These are phyloP conservation scores for Penicilliopsis zonata DNA, from an alignment of 495 filamentous ascomycete species.

Conservation along the genomic window DNA sequence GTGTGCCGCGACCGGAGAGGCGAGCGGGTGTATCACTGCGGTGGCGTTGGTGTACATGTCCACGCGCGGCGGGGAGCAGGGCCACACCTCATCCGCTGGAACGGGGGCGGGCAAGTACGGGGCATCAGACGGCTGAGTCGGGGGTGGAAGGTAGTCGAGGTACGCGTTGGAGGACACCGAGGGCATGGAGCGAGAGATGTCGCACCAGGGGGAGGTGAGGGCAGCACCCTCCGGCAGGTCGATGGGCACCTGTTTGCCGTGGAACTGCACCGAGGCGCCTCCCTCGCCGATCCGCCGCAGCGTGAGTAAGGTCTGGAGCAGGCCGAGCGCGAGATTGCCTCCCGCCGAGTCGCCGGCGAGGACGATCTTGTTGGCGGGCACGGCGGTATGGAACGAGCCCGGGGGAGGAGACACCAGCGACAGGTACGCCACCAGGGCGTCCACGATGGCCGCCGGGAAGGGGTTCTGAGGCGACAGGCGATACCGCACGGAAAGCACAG, in stretches of 20 bases:
- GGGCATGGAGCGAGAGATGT: constrained; percentile 62
- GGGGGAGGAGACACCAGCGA: constrained; percentile 69
- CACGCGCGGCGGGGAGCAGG: constrained; percentile 51
- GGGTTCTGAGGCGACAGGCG: constrained; percentile 74
- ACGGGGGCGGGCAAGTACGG: constrained; percentile 14
- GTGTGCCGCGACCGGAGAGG: constrained; percentile 48
- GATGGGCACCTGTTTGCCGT: constrained; percentile 46
- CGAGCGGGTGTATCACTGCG: constrained; percentile 61
- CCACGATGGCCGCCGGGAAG: constrained; percentile 73
- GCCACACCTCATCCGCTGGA: constrained; percentile 57
- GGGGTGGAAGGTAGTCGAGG: constrained; percentile 66
- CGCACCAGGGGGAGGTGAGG: constrained; percentile 60
- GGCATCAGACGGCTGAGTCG: constrained; percentile 16
- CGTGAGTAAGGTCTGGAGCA: constrained; percentile 65
- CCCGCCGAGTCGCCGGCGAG: constrained; percentile 84
- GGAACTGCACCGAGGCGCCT: constrained; percentile 46
- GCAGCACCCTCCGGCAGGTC: constrained; percentile 60
- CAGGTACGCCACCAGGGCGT: constrained; percentile 74
- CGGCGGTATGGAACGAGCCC: constrained; percentile 56
- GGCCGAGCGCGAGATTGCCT: constrained; percentile 59
- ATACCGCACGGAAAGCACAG: constrained; percentile 73
- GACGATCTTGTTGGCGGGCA: constrained; percentile 60
- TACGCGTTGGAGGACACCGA: constrained; percentile 48
- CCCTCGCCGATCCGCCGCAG: constrained; percentile 48
- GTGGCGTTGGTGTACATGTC: constrained; percentile 56